phyloP scores from a whole-genome alignment of 2,329 filamentous ascomycete species.

The Tolypocladium guangdongense region DNA sequence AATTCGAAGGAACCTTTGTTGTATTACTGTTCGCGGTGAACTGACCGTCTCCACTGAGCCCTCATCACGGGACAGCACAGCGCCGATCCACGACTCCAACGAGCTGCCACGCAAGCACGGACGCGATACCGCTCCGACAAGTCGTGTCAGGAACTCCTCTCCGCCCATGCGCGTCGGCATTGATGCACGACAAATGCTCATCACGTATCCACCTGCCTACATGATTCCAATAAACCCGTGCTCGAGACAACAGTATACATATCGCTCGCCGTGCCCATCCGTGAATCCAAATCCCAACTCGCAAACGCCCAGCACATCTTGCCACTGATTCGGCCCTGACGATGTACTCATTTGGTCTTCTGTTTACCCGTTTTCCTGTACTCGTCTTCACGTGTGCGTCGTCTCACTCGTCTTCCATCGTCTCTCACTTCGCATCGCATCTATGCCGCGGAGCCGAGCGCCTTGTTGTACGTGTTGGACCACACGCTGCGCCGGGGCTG shows the following conservation, averaged over 20 bases:
- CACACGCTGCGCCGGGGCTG: conserved; percentile 22
- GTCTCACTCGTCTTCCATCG: not conserved
- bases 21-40: too few relatives aligned
- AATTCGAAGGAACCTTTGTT: too few relatives aligned
- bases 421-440: not conserved
- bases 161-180: not conserved
- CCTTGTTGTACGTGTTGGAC: conserved; percentile 21
- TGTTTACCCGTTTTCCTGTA: not conserved
- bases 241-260: not conserved
- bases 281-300: not conserved
- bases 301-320: not conserved
- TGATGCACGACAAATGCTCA: too few relatives aligned
- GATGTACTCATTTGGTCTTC: not conserved
- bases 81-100: too few relatives aligned
- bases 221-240: not conserved
- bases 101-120: too few relatives aligned
- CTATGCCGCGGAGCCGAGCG: conserved; percentile 12
- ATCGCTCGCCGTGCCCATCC: not conserved
- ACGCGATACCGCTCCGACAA: not conserved
- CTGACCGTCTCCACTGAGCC: too few relatives aligned
- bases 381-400: not conserved
- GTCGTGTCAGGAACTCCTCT: not conserved
- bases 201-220: not conserved
- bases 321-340: not conserved
- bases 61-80: too few relatives aligned